These are phyloP conservation scores for Penicillium roqueforti DNA, from an alignment of 495 filamentous ascomycete genomes.

Conservation along the genomic window DNA sequence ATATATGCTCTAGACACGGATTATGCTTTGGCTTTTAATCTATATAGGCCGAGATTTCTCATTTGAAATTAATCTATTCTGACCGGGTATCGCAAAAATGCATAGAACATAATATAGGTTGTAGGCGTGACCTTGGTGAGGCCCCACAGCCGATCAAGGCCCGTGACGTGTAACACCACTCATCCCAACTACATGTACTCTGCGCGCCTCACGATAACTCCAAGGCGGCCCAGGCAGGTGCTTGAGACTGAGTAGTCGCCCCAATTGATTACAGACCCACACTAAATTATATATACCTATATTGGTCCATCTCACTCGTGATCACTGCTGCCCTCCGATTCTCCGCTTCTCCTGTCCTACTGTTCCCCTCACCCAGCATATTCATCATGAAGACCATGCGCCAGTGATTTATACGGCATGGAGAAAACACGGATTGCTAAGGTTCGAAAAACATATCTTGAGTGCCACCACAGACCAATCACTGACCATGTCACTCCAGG, in stretches of 20 bases:
- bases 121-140: constrained; percentile 9
- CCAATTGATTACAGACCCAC: neutral
- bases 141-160: constrained; percentile 4
- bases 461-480: constrained; percentile 1
- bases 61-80: neutral
- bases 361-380: constrained; percentile 8
- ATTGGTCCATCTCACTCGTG: neutral
- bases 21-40: neutral
- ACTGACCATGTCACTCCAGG: constrained; percentile 28
- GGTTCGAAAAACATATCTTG: constrained; percentile 25
- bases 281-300: neutral
- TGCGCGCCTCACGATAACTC: neutral
- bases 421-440: constrained; percentile 56
- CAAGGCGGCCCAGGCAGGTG: neutral
- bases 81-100: neutral
- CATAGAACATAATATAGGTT: constrained; percentile 4
- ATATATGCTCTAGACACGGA: neutral
- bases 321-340: neutral
- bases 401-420: constrained; percentile 45
- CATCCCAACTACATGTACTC: constrained; percentile 6
- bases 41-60: neutral
- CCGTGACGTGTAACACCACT: constrained; percentile 11
- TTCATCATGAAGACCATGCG: constrained; percentile 37
- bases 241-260: neutral
- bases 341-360: neutral